Evolutionary conservation across 2,329 filamentous ascomycete genomes (phyloP), one percentile per base, ranked within the genome.

Genomic region (Alternaria hordeiaustralica): DNA sequence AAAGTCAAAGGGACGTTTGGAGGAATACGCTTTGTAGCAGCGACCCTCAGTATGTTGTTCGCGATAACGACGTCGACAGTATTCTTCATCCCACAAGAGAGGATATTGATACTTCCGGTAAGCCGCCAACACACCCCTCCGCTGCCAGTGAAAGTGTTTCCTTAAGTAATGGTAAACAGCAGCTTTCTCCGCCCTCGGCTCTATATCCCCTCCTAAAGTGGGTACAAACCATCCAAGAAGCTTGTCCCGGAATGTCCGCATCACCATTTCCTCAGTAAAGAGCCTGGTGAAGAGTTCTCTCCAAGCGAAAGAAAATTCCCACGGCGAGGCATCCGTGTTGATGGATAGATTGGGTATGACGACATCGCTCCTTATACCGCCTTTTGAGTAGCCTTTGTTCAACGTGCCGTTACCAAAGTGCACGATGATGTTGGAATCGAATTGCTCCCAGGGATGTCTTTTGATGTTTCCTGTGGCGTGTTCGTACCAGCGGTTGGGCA

Each of bases 231-330:
- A 33, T 8, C 13, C 30, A 7, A 33, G 30, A 4, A 33, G 30
- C 30, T 8, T 8, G 6, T 33, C 30, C 30, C 30, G 30, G 13
- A 33, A 33, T 13, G 30, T 18, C 30, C 25, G 20, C 45, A 62
- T 58, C 23, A 55, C 15, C 56, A 61, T 50, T 28, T 60, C 64
- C 28, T 67, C 65, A 0, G 45, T 28, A 26, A 67, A 58, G 2
- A 67, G 28, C 23, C 15, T 15, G 21, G 26, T 58, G 43, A 67
- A 61, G 8, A 58, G 23, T 13, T 8, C 18, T 28, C 53, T 65
- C 59, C 62, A 67, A 9, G 53, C 36, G 41, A 67, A 55, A 3
- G n/a, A 55, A 3, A 67, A 12, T 9, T 49, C 9, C 43, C 53
- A 60, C 10, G 46, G 33, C 13, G 11, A 44, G 3, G 11, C 26